phyloP scores from a whole-genome alignment of 805 yeast genomes.

The Zygosaccharomyces lentus region DNA sequence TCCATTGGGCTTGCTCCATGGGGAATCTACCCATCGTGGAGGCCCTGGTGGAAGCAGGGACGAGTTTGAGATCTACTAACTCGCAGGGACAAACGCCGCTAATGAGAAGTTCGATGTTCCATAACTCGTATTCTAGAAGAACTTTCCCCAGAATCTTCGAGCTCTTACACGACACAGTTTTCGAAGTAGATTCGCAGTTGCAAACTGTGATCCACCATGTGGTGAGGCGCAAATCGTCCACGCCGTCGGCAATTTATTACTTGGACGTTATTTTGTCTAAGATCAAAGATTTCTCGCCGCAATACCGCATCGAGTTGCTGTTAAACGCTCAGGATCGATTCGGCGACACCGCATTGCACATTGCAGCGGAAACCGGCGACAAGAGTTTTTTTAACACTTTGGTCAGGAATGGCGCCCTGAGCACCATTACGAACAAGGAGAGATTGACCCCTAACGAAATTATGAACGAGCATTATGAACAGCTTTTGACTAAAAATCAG shows the following conservation, averaged over 20 bases:
- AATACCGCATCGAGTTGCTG: slow-evolving; percentile 54
- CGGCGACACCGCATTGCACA: slow-evolving; percentile 88
- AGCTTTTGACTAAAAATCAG: slow-evolving; percentile 11
- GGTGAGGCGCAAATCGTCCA: slow-evolving; percentile 62
- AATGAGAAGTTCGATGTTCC: slow-evolving; percentile 78
- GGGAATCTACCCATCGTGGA: slow-evolving; percentile 79
- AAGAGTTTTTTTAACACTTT: slow-evolving; percentile 34
- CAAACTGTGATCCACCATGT: slow-evolving; percentile 86
- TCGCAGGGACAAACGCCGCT: slow-evolving; percentile 82
- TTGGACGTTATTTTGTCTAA: slow-evolving; percentile 71
- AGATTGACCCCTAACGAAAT: slow-evolving; percentile 29
- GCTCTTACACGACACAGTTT: slow-evolving; percentile 68
- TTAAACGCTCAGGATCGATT: slow-evolving; percentile 64
- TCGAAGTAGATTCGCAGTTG: slow-evolving; percentile 66
- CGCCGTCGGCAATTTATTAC: slow-evolving; percentile 80
- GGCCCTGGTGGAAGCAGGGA: slow-evolving; percentile 69
- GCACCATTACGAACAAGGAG: slow-evolving; percentile 45
- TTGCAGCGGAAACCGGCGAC: slow-evolving; percentile 74
- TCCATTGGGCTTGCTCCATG: slow-evolving; percentile 98
- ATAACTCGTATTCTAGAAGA: slow-evolving; percentile 77
- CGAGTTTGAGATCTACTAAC: slow-evolving; percentile 52
- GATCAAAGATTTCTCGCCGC: slow-evolving; percentile 58
- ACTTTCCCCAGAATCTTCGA: slow-evolving; percentile 78
- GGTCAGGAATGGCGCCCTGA: slow-evolving; percentile 33
- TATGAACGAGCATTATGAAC: slow-evolving; percentile 37